phyloP scores from a whole-genome alignment of 225 moss, liverwort and hornwort genomes.

The Ulota crispa region DNA sequence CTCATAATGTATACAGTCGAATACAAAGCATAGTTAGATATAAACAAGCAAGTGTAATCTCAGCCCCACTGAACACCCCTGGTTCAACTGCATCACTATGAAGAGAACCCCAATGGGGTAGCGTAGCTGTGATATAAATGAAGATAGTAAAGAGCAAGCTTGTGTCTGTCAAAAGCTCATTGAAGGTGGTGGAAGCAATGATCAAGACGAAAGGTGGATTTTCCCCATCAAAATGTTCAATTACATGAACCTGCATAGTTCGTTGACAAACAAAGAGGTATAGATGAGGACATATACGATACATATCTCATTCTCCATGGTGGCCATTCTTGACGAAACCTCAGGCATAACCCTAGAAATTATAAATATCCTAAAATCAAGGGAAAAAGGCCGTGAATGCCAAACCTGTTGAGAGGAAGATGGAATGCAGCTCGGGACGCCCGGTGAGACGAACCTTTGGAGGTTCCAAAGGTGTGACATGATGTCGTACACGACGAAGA shows the following conservation, averaged over 20 bases:
- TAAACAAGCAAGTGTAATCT: not conserved
- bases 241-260: not conserved
- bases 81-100: not conserved
- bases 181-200: not conserved
- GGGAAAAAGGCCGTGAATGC: not conserved
- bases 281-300: not conserved
- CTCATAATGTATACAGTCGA: not conserved
- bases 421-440: constrained; percentile 20
- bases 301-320: not conserved
- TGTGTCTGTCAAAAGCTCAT: not conserved
- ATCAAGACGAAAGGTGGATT: not conserved
- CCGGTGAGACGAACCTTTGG: constrained; percentile 35
- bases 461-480: constrained; percentile 41
- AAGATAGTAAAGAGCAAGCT: not conserved
- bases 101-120: not conserved
- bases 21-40: not conserved
- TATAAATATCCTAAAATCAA: not conserved
- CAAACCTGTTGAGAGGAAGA: constrained; percentile 37
- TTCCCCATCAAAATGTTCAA: not conserved
- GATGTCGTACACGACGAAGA: constrained; percentile 40
- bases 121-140: not conserved
- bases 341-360: not conserved
- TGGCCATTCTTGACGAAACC: not conserved
- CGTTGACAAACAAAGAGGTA: not conserved
- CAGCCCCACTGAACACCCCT: not conserved